A percentile compares a stretch with the other conserved stretches of the same genome.
These are phyloP conservation scores for Cinchona pubescens DNA, from an alignment of 257 asterid species.

Conservation along the genomic window DNA sequence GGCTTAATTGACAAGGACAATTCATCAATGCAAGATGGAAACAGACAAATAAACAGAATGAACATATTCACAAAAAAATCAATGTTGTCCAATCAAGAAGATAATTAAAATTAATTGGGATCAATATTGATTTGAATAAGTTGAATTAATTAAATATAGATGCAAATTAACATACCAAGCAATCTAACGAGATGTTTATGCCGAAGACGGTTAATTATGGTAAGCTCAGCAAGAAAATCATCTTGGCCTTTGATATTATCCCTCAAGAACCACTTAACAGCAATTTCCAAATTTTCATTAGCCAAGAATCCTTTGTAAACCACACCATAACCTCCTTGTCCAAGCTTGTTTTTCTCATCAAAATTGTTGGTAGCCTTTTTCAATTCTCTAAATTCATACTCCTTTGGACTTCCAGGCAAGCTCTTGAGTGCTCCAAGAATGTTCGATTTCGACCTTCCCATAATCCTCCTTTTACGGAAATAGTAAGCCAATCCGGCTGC, in stretches of 20 bases:
- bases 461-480: slow-evolving; percentile 30
- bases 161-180: slow-evolving; percentile 49
- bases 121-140: not conserved
- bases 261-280: slow-evolving; percentile 79
- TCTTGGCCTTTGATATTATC: slow-evolving; percentile 75
- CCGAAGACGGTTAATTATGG: slow-evolving; percentile 82
- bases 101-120: not conserved
- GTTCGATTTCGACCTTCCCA: slow-evolving; percentile 30
- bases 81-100: not conserved
- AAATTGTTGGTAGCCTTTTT: slow-evolving; percentile 72
- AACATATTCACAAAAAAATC: not conserved
- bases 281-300: slow-evolving; percentile 60
- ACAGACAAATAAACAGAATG: not conserved
- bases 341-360: slow-evolving; percentile 68
- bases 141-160: not conserved
- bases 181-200: slow-evolving; percentile 81
- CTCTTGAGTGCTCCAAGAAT: slow-evolving; percentile 61
- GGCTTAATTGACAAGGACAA: no score
- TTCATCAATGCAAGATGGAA: no score
- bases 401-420: slow-evolving; percentile 78
- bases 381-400: slow-evolving; percentile 63
- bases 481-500: slow-evolving; percentile 35
- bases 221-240: slow-evolving; percentile 90
- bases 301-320: slow-evolving; percentile 62
- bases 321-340: slow-evolving; percentile 87